Base-by-base conservation (phyloP, 208 protist species). In the Acanthamoeba lugdunensis region DNA sequence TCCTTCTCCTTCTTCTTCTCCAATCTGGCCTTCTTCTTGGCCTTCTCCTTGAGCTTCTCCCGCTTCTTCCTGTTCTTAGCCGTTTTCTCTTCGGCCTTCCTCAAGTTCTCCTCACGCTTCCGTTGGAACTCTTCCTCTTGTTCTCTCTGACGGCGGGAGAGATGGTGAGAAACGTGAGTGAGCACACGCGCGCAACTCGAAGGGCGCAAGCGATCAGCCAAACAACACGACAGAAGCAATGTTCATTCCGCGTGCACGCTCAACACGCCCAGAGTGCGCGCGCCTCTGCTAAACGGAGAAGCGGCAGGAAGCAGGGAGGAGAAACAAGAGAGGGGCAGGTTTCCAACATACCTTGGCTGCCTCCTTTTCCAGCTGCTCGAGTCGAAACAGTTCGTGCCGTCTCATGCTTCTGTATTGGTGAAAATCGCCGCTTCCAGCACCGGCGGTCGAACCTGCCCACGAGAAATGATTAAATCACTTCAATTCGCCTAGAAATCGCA, bases 391-490 rank as follows among this genome's bases (percentile, higher is more conserved):
- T 25, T 91, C 85, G 13, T 91, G 30, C 9, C 85, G 30, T 23
- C 85, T 6, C 58, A 91, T 33, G 25, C 61, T 75, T 33, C 85
- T 6, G 33, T 91, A 91, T 28, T 65, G 52, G 9, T 91, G 85
- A 73, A 91, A 91, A 73, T 91, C 85, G 23, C 85, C 85, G 56
- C 85, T 91, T 28, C 85, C 85, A 91, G 85, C 85, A 77, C 85
- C 85, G 23, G 85, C 85, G 25, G 85, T 91, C 11, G 85, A 91
- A n/a, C 85, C 85, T 91, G 48, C 14, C 7, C 4, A 21, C 33
- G 73, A 1, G 11, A 75, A 75, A 75, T 41, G 33, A 23, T 75
- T 13, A 13, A 28, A 75, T 41, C 28, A 75, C 23, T 75, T 13
- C 67, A 75, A 13, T 71, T 13, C 18, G 9, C 21, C 18, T 18